Evolutionary conservation across 306 rosid species (phyloP).

Genomic region (Citrullus mucosospermus): DNA sequence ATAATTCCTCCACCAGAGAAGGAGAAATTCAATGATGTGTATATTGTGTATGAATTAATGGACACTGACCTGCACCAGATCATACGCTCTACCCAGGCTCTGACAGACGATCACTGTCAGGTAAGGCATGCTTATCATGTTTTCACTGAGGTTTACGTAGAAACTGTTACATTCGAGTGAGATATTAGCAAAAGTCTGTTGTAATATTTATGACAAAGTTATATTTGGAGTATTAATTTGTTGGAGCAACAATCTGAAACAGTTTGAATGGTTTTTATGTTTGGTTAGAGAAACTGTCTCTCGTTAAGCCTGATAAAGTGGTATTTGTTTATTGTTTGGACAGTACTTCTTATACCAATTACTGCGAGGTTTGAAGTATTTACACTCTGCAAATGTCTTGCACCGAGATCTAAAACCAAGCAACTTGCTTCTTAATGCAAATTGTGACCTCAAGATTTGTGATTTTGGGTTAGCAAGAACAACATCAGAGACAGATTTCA

Average conservation of each 20-base stretch:
- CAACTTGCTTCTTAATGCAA: slow-evolving; percentile 50
- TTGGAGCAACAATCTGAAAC: background rate
- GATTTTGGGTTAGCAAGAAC: slow-evolving; percentile 80
- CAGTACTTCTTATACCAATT: slow-evolving; percentile 58
- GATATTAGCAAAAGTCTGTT: background rate
- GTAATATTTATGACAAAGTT: background rate
- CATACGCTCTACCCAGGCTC: slow-evolving; percentile 63
- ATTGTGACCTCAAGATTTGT: slow-evolving; percentile 63
- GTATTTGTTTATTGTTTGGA: slow-evolving; percentile 7
- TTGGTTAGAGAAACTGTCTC: background rate
- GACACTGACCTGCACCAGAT: slow-evolving; percentile 90
- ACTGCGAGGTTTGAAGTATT: slow-evolving; percentile 53
- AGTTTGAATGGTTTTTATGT: background rate
- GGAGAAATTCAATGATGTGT: slow-evolving; percentile 74
- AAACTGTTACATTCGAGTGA: background rate
- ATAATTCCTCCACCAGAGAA: slow-evolving; percentile 62
- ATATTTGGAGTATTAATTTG: background rate
- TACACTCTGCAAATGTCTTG: slow-evolving; percentile 63
- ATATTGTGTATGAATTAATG: slow-evolving; percentile 77
- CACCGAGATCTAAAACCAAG: slow-evolving; percentile 70
- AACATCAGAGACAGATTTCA: slow-evolving; percentile 62
- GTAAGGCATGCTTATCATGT: slow-evolving; percentile 18
- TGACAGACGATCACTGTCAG: slow-evolving; percentile 91
- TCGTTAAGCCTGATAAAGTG: background rate
- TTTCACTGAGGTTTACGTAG: background rate